Percentiles rank a stretch among this genome's conserved stretches.
Evolutionary conservation across 2,329 filamentous ascomycete genomes (phyloP).

Genomic region (Ambrosiella xylebori): DNA sequence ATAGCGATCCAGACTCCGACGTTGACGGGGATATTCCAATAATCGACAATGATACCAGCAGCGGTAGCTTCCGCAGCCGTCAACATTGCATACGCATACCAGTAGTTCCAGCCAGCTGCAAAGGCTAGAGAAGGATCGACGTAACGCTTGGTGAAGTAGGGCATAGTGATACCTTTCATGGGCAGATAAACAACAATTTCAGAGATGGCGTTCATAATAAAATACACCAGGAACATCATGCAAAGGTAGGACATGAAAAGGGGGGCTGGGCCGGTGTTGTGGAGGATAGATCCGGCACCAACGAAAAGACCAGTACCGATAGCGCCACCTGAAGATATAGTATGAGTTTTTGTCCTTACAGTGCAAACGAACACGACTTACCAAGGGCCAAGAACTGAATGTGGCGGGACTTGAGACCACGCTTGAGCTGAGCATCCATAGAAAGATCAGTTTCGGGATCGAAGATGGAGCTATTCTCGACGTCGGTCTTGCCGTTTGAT

Average conservation of each 20-base stretch:
- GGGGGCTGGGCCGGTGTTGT: conserved; percentile 43
- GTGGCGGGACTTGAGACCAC: conserved; percentile 41
- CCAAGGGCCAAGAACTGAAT: conserved; percentile 43
- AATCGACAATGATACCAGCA: conserved; percentile 40
- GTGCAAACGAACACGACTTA: conserved; percentile 13
- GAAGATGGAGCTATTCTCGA: conserved; percentile 4
- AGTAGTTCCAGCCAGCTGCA: conserved; percentile 43
- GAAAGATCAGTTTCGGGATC: conserved; percentile 14
- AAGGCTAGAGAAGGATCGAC: conserved; percentile 39
- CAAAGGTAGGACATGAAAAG: conserved; percentile 51
- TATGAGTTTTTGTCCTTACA: neutral
- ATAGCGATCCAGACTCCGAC: conserved; percentile 43
- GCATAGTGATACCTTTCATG: conserved; percentile 37
- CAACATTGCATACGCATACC: conserved; percentile 42
- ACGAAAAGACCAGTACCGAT: conserved; percentile 50
- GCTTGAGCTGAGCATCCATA: conserved; percentile 28
- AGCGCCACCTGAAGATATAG: conserved; percentile 23
- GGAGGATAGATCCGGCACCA: conserved; percentile 39
- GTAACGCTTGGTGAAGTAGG: conserved; percentile 38
- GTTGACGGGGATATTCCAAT: conserved; percentile 37
- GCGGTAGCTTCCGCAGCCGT: conserved; percentile 41
- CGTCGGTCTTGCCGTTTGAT: neutral
- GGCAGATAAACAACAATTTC: conserved; percentile 40
- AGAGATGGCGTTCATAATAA: conserved; percentile 36
- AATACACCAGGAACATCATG: conserved; percentile 37